Evolutionary conservation across 2,329 filamentous ascomycete genomes (phyloP), one percentile per base, ranked within the genome.

Genomic region (Thielaviopsis punctulata): DNA sequence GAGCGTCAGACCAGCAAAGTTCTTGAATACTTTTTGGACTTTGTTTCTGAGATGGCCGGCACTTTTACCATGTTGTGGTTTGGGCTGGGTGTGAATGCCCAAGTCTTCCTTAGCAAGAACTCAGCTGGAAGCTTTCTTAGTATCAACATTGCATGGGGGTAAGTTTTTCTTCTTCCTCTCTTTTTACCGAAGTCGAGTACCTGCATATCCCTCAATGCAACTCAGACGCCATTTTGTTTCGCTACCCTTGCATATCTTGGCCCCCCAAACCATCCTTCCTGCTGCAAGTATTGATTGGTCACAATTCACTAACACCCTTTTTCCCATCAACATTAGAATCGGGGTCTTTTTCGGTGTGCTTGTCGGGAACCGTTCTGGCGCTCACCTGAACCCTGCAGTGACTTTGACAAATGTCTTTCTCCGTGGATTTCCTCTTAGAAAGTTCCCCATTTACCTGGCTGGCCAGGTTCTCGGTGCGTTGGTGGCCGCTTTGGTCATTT

Each of bases 301-400:
- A 36, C 13, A 4, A 15, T n/a, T 25, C 10, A 41, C 46, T 53
- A 53, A 53, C 52, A 49, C 43, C 25, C 8, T 23, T 49, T 48
- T 43, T 18, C 12, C 7, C 43, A 5, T 36, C n/a, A n/a, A 12
- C 30, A 36, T n/a, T 48, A 71, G 79, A 30, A 66, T 84, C 22
- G 80, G 77, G 12, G 77, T 82, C 57, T 83, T 84, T 78, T 69
- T 84, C 2, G 80, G 80, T 4, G 74, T 84, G 39, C 85, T 85
- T 58, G 72, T 76, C n/a, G 71, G 70, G 5, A 74, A 74, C 51
- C 79, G 82, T 58, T 80, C 76, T 3, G 82, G 82, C 7, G 79
- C 75, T 1, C 82, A 84, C 60, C 69, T 86, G 58, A 82, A 82
- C 60, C 79, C 82, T 0, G 82, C 80, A n/a, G 75, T 86, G 13